Conservation (phyloP, 441 rosid genomes). For the Francoa sonchifolia region DNA sequence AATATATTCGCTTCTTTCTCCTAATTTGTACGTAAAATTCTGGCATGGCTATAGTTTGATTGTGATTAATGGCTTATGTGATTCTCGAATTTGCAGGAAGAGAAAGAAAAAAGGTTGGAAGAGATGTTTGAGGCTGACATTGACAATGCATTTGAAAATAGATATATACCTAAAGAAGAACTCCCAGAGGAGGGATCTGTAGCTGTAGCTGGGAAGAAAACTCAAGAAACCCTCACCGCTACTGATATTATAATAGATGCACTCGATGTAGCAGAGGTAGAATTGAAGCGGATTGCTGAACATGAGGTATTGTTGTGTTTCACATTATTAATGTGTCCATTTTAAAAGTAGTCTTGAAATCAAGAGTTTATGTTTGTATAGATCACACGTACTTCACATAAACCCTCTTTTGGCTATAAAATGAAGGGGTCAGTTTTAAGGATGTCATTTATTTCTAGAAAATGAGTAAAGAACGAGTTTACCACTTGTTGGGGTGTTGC, state of each 20-base stretch:
- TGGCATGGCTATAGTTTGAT: not conserved
- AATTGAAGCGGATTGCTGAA: constrained; percentile 45
- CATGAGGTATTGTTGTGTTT: constrained; percentile 41
- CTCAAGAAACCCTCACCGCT: constrained; percentile 62
- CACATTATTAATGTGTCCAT: not conserved
- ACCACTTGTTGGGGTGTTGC: too few relatives aligned
- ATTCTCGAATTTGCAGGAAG: constrained; percentile 55
- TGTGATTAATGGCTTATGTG: not conserved
- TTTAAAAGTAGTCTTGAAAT: too few relatives aligned
- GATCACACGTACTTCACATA: too few relatives aligned
- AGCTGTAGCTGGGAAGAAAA: constrained; percentile 75
- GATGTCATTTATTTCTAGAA: too few relatives aligned
- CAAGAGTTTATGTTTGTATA: too few relatives aligned
- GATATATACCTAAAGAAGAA: constrained; percentile 51
- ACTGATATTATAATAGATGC: constrained; percentile 76
- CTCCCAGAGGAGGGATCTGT: constrained; percentile 89
- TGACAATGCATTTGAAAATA: constrained; percentile 56
- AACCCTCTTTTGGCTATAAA: too few relatives aligned
- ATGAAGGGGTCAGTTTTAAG: too few relatives aligned
- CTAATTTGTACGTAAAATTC: not conserved
- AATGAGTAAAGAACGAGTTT: too few relatives aligned
- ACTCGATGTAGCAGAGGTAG: constrained; percentile 61
- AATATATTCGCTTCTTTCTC: constrained; percentile 4
- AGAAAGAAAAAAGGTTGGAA: constrained; percentile 87
- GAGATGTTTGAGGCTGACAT: constrained; percentile 83